A percentile compares a stretch with the other conserved stretches of the same genome.
Conservation (phyloP, 2,329 filamentous ascomycete genomes). For the Tolypocladium pustulatum region DNA sequence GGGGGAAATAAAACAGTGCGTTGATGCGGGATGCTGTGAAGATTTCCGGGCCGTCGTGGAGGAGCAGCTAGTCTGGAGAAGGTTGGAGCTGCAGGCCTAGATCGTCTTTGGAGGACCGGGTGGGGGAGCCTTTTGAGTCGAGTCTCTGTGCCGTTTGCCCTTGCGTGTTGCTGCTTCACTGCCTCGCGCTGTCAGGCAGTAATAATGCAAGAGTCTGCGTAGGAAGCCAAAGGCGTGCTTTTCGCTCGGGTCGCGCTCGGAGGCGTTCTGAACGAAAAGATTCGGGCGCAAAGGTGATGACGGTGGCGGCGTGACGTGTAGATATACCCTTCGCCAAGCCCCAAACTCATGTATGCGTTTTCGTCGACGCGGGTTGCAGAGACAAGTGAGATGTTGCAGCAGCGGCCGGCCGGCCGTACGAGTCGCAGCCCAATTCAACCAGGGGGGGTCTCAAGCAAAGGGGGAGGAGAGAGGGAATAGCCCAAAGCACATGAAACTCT, state of each 20-base stretch:
- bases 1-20: background rate
- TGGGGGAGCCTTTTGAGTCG: conserved; percentile 1
- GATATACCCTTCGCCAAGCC: background rate
- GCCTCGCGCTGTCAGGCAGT: background rate
- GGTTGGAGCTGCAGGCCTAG: conserved; percentile 3
- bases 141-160: background rate
- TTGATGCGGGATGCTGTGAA: background rate
- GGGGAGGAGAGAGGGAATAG: background rate
- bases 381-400: background rate
- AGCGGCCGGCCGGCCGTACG: background rate
- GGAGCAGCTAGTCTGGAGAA: conserved; percentile 1
- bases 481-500: background rate
- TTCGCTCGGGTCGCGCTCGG: background rate
- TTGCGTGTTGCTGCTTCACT: background rate
- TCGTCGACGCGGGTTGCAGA: background rate
- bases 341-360: background rate
- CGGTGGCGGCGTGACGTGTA: background rate
- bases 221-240: background rate
- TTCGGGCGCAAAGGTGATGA: background rate
- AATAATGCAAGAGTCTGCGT: background rate
- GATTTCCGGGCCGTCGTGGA: background rate
- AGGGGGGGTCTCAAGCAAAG: background rate
- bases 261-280: background rate
- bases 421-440: background rate
- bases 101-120: background rate